phyloP scores from a whole-genome alignment of 192 early-diverging fungal genomes.

The Coemansia sp. region DNA sequence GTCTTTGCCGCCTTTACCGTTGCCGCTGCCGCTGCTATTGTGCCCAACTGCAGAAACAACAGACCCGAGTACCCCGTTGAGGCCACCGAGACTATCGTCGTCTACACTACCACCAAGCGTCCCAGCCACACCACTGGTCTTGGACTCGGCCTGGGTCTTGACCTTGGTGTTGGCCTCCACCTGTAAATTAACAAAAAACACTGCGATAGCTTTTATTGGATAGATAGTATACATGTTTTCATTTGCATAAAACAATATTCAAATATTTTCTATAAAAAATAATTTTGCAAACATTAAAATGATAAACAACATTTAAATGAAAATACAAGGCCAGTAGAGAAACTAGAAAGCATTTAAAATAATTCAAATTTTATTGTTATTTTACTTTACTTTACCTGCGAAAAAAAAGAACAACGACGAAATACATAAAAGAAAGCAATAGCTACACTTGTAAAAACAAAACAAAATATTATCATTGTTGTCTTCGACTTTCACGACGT shows the following conservation, averaged over 20 bases:
- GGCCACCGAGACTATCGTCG: neutral
- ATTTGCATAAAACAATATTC: neutral
- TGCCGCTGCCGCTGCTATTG: neutral
- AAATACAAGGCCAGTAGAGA: too few species aligned
- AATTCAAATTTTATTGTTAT: too few species aligned
- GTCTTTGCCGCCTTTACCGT: slow-evolving; percentile 3
- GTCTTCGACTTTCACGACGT: slow-evolving; percentile 36
- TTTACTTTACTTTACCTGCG: too few species aligned
- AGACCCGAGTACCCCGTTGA: neutral
- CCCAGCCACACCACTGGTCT: too few species aligned
- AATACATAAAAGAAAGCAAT: neutral
- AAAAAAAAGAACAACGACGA: neutral
- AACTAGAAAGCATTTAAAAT: too few species aligned
- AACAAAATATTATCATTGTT: slow-evolving; percentile 11
- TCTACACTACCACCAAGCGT: neutral
- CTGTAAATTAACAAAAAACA: slow-evolving; percentile 9
- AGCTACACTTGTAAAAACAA: neutral
- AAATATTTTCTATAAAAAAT: neutral
- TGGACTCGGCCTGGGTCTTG: slow-evolving; percentile 14
- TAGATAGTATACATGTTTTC: neutral
- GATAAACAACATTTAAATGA: neutral
- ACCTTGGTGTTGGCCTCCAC: slow-evolving; percentile 20
- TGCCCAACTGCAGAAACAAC: neutral
- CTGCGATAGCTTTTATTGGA: neutral
- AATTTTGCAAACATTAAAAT: neutral